Evolutionary conservation across 768 basidiomycete species (phyloP), one percentile per base, ranked within the genome.

Genomic region (Gyrodon lividus): DNA sequence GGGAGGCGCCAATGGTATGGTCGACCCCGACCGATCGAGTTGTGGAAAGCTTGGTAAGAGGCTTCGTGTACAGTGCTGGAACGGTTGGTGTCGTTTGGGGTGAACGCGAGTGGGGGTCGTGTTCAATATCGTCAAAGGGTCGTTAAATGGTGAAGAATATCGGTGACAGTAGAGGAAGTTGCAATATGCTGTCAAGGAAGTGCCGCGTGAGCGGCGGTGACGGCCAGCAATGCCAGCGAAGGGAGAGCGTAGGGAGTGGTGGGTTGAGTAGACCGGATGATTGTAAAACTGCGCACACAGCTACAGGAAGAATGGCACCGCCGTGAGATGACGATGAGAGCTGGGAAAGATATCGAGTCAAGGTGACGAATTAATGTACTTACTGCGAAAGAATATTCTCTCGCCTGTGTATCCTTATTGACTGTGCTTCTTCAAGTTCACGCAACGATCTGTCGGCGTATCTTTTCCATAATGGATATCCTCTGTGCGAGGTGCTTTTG

Each of bases 341-440:
- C 53, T 47, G 41, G 33, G 39, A 39, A 46, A 30, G 46, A 30
- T 38, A 44, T 43, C 42, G 52, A 51, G 53, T 28, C 34, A 50
- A 57, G 52, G 52, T 39, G 54, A 43, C 40, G 22, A 40, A 40
- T 62, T 62, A 64, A 63, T 57, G 55, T 54, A 50, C 58, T 38
- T 54, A 41, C 41, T 23, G 55, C 39, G 28, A 24, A 57, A 31
- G 33, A 31, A 33, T 51, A 51, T 55, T 54, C 56, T 52, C 61
- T 57, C 17, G 30, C 46, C 55, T 69, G 67, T 67, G 63, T 67
- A 48, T 60, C 6, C 60, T 60, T 67, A 65, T 67, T 67, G 65
- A 65, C 38, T 50, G 49, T 59, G 52, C 57, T 58, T 51, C 43
- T 45, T 41, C 55, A 8, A 50, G 52, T 54, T 54, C 42, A 50